Evolutionary conservation across 805 yeast genomes (phyloP).

Genomic region (Cyberlindnera xishuangbannaensis): DNA sequence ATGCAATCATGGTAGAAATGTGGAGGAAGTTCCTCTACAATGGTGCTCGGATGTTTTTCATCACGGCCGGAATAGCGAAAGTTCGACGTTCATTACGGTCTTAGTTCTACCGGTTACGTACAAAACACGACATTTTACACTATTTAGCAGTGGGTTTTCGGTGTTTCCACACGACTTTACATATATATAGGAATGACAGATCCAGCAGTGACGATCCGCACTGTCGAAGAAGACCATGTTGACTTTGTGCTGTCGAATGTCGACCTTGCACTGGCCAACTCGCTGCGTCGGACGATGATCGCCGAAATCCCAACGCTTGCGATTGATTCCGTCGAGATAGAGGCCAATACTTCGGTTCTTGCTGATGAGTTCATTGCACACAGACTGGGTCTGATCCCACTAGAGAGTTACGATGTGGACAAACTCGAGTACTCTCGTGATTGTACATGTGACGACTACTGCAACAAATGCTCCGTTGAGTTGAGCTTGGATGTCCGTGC

Average conservation of each 20-base stretch:
- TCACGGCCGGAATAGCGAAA: too few species aligned
- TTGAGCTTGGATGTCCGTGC: slow-evolving; percentile 83
- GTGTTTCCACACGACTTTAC: too few species aligned
- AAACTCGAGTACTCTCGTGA: slow-evolving; percentile 84
- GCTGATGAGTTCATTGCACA: slow-evolving; percentile 97
- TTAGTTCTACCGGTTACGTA: too few species aligned
- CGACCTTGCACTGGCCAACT: slow-evolving; percentile 87
- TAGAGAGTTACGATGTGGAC: slow-evolving; percentile 79
- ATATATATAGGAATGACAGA: too few species aligned
- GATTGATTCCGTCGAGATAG: slow-evolving; percentile 92
- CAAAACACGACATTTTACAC: too few species aligned
- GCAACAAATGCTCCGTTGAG: slow-evolving; percentile 91
- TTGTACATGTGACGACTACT: slow-evolving; percentile 96
- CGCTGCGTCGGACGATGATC: slow-evolving; percentile 84
- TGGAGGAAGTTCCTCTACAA: too few species aligned
- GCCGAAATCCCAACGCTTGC: slow-evolving; percentile 97
- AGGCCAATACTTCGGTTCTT: slow-evolving; percentile 84
- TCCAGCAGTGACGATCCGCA: slow-evolving; percentile 85
- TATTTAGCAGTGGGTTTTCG: too few species aligned
- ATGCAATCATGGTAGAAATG: too few species aligned
- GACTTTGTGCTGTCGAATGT: slow-evolving; percentile 85
- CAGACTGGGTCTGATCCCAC: slow-evolving; percentile 87
- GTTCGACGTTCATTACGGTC: too few species aligned
- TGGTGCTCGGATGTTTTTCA: too few species aligned
- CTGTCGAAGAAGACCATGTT: slow-evolving; percentile 79